A percentile compares a stretch with the other conserved stretches of the same genome.
Conservation (phyloP, 2,329 filamentous ascomycete species). For the Trichoderma arundinaceum region DNA sequence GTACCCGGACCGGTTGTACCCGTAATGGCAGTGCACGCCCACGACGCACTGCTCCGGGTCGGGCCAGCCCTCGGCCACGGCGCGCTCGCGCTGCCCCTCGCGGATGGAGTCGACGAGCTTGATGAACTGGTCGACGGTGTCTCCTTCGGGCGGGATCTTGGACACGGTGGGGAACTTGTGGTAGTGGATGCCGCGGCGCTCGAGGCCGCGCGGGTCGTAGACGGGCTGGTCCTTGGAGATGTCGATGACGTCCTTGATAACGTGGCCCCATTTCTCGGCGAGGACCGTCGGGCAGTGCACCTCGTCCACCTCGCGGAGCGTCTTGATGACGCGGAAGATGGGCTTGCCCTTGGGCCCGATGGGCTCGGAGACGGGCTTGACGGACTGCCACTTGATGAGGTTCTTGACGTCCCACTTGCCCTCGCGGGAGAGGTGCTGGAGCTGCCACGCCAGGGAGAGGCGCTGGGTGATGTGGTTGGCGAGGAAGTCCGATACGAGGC, state of each 20-base stretch:
- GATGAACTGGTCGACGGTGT: slow-evolving; percentile 61
- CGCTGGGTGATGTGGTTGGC: slow-evolving; percentile 74
- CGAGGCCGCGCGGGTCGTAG: slow-evolving; percentile 77
- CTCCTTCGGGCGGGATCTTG: slow-evolving; percentile 76
- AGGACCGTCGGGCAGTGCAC: slow-evolving; percentile 78
- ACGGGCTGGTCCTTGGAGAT: slow-evolving; percentile 91
- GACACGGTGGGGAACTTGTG: slow-evolving; percentile 91
- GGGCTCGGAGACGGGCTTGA: slow-evolving; percentile 75
- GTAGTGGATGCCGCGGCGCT: slow-evolving; percentile 70
- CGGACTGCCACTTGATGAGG: slow-evolving; percentile 84
- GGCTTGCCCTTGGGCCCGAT: slow-evolving; percentile 63
- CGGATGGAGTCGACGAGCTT: slow-evolving; percentile 64
- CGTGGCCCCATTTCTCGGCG: slow-evolving; percentile 66
- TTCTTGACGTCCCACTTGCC: slow-evolving; percentile 99
- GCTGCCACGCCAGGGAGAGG: slow-evolving; percentile 85
- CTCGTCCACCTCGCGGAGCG: slow-evolving; percentile 85
- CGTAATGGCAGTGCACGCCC: slow-evolving; percentile 93
- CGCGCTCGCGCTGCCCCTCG: slow-evolving; percentile 53
- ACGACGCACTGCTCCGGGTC: slow-evolving; percentile 57
- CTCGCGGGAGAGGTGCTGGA: slow-evolving; percentile 84
- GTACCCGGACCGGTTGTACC: slow-evolving; percentile 92
- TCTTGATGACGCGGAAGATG: slow-evolving; percentile 90
- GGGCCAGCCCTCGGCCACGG: slow-evolving; percentile 48
- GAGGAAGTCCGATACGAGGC: slow-evolving; percentile 83
- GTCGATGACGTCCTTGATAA: slow-evolving; percentile 80